Base-by-base conservation (phyloP, 208 protist species). In the Spironucleus salmonicida region DNA sequence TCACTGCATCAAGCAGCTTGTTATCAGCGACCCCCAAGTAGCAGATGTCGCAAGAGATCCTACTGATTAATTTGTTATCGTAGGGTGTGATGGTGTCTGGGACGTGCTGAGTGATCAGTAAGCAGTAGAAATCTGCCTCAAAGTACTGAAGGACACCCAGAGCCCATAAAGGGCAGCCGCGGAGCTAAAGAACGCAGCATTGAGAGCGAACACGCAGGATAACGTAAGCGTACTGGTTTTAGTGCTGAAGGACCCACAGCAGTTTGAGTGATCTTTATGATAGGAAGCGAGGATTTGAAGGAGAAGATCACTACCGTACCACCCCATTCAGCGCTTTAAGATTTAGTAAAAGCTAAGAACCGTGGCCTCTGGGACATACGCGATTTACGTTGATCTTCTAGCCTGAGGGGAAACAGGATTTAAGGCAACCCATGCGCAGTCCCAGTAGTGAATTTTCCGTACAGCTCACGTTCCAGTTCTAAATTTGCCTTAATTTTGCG, bases 31-130 rank as follows among this genome's bases (percentile, higher is more conserved):
- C 45, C 53, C 75, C 9, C 34, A 78, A 15, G 42, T 79, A 27
- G 59, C 30, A 1, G 57, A 26, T 23, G n/a, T 62, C 62, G 39
- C 35, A 27, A 78, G 23, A 30, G 32, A 35, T 19, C 15, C 41
- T 0, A 61, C 11, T 26, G 79, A 84, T 59, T 75, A 83, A 34
- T 85, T 81, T 67, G 30, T 88, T 27, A 85, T 88, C 45, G n/a
- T 88, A 7, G 85, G 81, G 27, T 88, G 85, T 58, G 85, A 88
- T 58, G 85, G 85, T 71, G 62, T 88, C n/a, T 88, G 85, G 85
- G 83, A 86, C 71, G 53, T 86, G 0, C 1, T 86, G 38, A 68
- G 58, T 19, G 84, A 86, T 62, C 27, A 82, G 45, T 30, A 82
- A 61, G 78, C 42, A 39, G 79, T 59, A 57, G 77, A 82, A 67